These are phyloP conservation scores for Aspergillus sp. DNA, from an alignment of 2,329 filamentous ascomycete genomes.

Conservation along the genomic window DNA sequence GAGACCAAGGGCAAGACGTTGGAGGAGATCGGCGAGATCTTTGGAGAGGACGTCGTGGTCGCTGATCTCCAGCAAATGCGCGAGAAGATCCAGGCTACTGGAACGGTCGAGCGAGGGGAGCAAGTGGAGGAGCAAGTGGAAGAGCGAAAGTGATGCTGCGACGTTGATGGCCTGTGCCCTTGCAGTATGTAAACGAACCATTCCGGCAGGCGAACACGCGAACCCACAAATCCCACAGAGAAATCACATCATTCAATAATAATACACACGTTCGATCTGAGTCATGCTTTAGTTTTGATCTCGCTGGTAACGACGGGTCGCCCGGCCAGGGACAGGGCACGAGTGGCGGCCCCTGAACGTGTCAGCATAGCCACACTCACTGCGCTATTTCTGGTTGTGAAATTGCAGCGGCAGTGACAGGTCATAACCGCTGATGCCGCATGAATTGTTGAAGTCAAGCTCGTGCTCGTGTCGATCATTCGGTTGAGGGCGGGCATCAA, in stretches of 20 bases:
- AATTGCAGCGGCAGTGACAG: background rate
- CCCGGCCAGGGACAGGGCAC: too few relatives aligned
- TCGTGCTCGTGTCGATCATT: background rate
- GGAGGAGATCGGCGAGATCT: constrained; percentile 25
- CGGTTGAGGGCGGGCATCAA: background rate
- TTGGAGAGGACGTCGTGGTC: constrained; percentile 23
- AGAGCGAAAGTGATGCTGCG: too few relatives aligned
- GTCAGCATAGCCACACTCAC: background rate
- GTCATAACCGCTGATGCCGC: background rate
- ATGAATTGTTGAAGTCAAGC: background rate
- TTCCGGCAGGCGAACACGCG: background rate
- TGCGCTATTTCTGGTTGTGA: background rate
- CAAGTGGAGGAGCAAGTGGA: too few relatives aligned
- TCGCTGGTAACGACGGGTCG: background rate
- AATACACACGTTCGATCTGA: background rate
- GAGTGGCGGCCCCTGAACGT: background rate
- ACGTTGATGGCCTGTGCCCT: background rate
- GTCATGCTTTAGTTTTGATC: background rate
- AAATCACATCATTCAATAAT: background rate
- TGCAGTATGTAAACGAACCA: background rate
- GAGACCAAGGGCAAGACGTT: constrained; percentile 20
- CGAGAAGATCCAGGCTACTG: too few relatives aligned
- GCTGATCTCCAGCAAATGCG: background rate
- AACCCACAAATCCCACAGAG: background rate
- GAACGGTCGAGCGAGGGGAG: too few relatives aligned